Evolutionary conservation across 352 stramenopile species (phyloP).

Genomic region (Pythium angustatum): DNA sequence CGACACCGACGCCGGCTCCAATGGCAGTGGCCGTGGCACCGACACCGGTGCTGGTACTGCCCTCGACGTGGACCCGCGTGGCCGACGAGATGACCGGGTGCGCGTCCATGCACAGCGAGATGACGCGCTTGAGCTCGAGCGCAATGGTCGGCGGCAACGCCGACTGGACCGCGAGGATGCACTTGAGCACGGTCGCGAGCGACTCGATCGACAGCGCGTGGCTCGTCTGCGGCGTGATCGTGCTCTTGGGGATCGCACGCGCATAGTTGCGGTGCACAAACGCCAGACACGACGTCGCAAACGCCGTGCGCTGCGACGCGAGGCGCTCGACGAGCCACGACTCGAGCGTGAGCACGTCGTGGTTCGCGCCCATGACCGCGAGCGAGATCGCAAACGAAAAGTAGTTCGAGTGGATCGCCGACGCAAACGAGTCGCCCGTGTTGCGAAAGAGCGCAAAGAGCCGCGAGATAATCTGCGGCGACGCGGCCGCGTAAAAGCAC

Average conservation of each 20-base stretch:
- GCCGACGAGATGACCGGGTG: conserved; percentile 79
- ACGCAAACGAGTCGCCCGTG: conserved; percentile 79
- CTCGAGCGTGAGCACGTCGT: conserved; percentile 83
- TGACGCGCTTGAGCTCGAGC: conserved; percentile 82
- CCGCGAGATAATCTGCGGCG: conserved; percentile 77
- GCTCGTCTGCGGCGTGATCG: conserved; percentile 77
- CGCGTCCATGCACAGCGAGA: conserved; percentile 79
- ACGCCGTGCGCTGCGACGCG: conserved; percentile 75
- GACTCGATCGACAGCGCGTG: conserved; percentile 85
- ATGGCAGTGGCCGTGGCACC: conserved; percentile 12
- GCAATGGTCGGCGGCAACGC: conserved; percentile 69
- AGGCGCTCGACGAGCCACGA: conserved; percentile 83
- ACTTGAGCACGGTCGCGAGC: conserved; percentile 83
- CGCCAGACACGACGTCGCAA: conserved; percentile 80
- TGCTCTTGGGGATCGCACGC: conserved; percentile 78
- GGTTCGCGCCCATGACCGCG: conserved; percentile 83
- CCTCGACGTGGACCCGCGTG: conserved; percentile 50
- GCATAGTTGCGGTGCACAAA: conserved; percentile 87
- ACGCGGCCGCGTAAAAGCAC: conserved; percentile 81
- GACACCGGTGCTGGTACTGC: no score
- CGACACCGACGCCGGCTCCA: background rate
- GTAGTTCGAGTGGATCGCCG: conserved; percentile 87
- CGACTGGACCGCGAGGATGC: conserved; percentile 70
- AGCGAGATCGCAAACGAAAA: conserved; percentile 85
- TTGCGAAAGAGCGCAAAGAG: conserved; percentile 86